Percentiles rank a stretch among this genome's conserved stretches.
These are phyloP conservation scores for Annulohypoxylon bovei DNA, from an alignment of 495 filamentous ascomycete genomes.

Conservation along the genomic window DNA sequence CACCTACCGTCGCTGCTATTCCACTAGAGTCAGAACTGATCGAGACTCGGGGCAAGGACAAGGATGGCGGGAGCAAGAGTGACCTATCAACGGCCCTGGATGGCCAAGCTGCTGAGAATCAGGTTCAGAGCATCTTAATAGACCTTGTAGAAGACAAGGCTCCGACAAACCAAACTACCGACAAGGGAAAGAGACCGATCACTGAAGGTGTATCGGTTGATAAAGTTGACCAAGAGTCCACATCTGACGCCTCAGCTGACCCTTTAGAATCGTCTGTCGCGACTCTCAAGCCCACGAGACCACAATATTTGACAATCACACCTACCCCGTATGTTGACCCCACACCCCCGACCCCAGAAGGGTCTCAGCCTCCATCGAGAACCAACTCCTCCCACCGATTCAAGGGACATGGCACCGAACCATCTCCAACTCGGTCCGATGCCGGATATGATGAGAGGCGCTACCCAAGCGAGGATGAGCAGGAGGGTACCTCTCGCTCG, in stretches of 20 bases:
- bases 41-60: constrained; percentile 13
- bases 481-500: constrained; percentile 74
- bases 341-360: constrained; percentile 67
- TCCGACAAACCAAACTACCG: neutral
- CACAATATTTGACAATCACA: constrained; percentile 55
- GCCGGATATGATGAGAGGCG: constrained; percentile 63
- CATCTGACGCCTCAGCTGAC: constrained; percentile 44
- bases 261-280: constrained; percentile 63
- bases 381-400: constrained; percentile 56
- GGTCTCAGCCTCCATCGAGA: constrained; percentile 60
- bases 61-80: constrained; percentile 17
- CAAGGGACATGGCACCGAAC: constrained; percentile 49
- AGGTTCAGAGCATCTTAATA: constrained; percentile 17
- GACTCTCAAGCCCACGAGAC: constrained; percentile 59
- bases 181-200: constrained; percentile 8
- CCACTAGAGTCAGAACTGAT: constrained; percentile 15
- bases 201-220: neutral
- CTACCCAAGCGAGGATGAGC: constrained; percentile 63
- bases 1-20: constrained; percentile 30
- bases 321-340: constrained; percentile 68
- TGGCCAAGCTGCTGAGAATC: constrained; percentile 1
- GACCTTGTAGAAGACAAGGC: constrained; percentile 19
- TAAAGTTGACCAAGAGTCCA: constrained; percentile 5
- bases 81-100: neutral
- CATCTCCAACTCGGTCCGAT: constrained; percentile 68